Evolutionary conservation across 2,329 filamentous ascomycete genomes (phyloP).

Genomic region (Colletotrichum melonis): DNA sequence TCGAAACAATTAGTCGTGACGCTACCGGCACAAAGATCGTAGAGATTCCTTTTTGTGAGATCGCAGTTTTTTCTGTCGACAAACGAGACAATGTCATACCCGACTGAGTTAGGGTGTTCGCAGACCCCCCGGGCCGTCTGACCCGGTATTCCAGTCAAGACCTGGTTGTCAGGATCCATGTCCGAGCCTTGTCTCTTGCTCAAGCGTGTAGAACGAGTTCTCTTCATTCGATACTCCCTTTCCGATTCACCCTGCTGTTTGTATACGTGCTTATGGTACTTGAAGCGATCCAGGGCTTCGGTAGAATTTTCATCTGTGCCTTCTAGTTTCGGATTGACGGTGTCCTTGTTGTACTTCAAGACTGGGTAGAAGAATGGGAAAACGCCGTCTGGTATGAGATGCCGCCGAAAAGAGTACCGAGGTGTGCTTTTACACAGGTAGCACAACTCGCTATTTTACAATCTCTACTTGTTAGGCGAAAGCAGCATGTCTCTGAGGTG

Average conservation of each 20-base stretch:
- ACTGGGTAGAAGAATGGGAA: conserved; percentile 42
- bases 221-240: background rate
- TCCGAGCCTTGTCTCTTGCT: conserved; percentile 4
- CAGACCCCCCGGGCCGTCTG: conserved; percentile 19
- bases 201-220: background rate
- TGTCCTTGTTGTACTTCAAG: conserved; percentile 39
- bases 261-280: conserved; percentile 28
- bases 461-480: conserved; percentile 23
- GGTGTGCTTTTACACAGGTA: conserved; percentile 38
- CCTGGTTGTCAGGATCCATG: conserved; percentile 7
- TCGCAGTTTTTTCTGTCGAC: conserved; percentile 26
- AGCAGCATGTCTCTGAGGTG: conserved; percentile 38
- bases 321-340: conserved; percentile 6
- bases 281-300: conserved; percentile 32
- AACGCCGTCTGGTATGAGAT: conserved; percentile 36
- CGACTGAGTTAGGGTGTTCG: conserved; percentile 6
- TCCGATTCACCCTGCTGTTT: conserved; percentile 15
- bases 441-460: conserved; percentile 33
- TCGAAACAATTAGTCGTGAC: conserved; percentile 17
- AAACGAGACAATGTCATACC: conserved; percentile 22
- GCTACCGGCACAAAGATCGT: conserved; percentile 1
- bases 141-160: conserved; percentile 13
- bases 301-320: conserved; percentile 33
- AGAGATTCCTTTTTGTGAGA: background rate
- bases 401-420: conserved; percentile 38